phyloP scores from a whole-genome alignment of 306 rosid species.

The Rubus parviflorus region DNA sequence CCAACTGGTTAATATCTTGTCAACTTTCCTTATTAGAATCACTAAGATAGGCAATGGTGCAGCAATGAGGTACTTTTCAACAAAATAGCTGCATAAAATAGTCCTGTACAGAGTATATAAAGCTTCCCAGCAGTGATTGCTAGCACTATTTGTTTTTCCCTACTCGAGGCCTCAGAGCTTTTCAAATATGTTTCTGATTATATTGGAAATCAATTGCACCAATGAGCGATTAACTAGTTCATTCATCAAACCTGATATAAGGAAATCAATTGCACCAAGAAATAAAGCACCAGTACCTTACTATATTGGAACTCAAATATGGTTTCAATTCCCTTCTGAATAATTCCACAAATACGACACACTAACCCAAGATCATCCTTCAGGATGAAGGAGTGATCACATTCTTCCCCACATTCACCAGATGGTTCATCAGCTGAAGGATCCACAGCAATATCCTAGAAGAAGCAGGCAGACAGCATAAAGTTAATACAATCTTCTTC shows the following conservation, averaged over 20 bases:
- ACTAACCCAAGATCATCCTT: constrained; percentile 88
- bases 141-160: too few relatives aligned
- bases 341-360: constrained; percentile 81
- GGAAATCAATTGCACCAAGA: neutral
- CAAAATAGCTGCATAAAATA: too few relatives aligned
- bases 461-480: constrained; percentile 10
- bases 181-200: too few relatives aligned
- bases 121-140: too few relatives aligned
- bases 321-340: constrained; percentile 65
- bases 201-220: too few relatives aligned
- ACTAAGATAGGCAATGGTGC: too few relatives aligned
- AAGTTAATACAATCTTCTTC: neutral
- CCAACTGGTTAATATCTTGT: too few relatives aligned
- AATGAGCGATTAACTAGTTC: neutral
- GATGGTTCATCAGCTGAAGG: constrained; percentile 41
- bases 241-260: neutral
- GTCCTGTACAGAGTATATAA: too few relatives aligned
- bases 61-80: too few relatives aligned
- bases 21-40: too few relatives aligned
- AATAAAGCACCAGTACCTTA: constrained; percentile 32
- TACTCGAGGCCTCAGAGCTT: too few relatives aligned
- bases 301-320: constrained; percentile 80
- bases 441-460: constrained; percentile 51
- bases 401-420: constrained; percentile 39
- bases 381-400: constrained; percentile 78